phyloP scores from a whole-genome alignment of 2,329 filamentous ascomycete species.

The Monilinia vaccinii-corymbosi region DNA sequence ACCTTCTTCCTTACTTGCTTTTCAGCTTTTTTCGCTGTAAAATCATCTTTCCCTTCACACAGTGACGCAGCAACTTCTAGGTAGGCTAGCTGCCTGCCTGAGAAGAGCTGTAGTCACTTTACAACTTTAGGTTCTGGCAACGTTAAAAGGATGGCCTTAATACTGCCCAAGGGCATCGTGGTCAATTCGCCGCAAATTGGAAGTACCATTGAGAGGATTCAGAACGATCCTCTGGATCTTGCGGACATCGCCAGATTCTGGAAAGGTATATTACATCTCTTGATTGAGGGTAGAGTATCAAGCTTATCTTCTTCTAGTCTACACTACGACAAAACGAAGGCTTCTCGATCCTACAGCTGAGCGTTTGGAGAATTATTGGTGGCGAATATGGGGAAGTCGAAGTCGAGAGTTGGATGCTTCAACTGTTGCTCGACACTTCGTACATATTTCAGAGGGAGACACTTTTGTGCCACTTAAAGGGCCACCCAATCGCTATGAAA shows the following conservation, averaged over 20 bases:
- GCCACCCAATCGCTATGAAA: constrained; percentile 44
- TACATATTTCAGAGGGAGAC: constrained; percentile 48
- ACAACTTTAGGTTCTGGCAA: constrained; percentile 12
- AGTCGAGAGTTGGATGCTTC: constrained; percentile 40
- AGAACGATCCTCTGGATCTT: constrained; percentile 34
- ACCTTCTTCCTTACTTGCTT: background rate
- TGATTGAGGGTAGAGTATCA: constrained; percentile 2
- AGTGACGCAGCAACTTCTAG: constrained; percentile 26
- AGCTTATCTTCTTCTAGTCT: constrained; percentile 36
- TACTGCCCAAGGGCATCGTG: constrained; percentile 49
- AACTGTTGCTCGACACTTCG: constrained; percentile 45
- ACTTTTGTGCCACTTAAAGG: constrained; percentile 47
- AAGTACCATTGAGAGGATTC: constrained; percentile 42
- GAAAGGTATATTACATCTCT: constrained; percentile 37
- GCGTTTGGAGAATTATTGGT: constrained; percentile 57
- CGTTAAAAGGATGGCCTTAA: constrained; percentile 30
- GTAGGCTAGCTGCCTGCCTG: constrained; percentile 26
- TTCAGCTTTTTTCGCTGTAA: background rate
- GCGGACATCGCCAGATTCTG: constrained; percentile 48
- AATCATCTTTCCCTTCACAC: background rate
- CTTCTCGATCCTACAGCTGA: constrained; percentile 53
- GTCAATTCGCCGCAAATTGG: constrained; percentile 44
- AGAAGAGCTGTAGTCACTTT: constrained; percentile 25
- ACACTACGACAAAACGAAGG: constrained; percentile 49
- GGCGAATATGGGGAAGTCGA: constrained; percentile 52